These are phyloP conservation scores for Ascoidea asiatica DNA, from an alignment of 805 yeast species.

Conservation along the genomic window DNA sequence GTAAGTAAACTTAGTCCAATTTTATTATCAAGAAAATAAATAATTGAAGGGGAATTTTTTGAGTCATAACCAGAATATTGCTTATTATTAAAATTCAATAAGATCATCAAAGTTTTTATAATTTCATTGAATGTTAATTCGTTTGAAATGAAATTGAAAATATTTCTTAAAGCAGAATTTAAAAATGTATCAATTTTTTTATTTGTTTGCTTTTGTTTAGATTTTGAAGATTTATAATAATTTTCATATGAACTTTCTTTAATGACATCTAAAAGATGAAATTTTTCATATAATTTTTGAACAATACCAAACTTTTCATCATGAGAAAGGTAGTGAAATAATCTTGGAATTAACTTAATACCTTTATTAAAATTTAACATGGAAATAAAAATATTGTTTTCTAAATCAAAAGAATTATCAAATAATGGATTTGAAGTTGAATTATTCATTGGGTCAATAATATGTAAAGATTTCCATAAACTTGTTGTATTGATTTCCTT, in stretches of 20 bases:
- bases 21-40: conserved; percentile 53
- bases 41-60: conserved; percentile 11
- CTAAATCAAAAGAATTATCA: conserved; percentile 28
- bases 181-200: conserved; percentile 69
- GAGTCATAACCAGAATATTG: conserved; percentile 22
- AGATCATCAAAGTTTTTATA: conserved; percentile 55
- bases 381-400: conserved; percentile 71
- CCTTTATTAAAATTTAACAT: conserved; percentile 78
- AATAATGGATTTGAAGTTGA: conserved; percentile 6
- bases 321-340: conserved; percentile 66
- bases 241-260: conserved; percentile 68
- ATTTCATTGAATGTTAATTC: conserved; percentile 74
- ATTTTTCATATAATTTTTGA: conserved; percentile 65
- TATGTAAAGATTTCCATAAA: conserved; percentile 70
- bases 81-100: conserved; percentile 59
- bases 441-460: conserved; percentile 43
- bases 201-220: conserved; percentile 21
- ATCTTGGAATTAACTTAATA: conserved; percentile 76
- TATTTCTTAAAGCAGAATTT: conserved; percentile 65
- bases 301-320: conserved; percentile 68
- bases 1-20: conserved; percentile 81
- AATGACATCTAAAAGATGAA: conserved; percentile 68
- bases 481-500: conserved; percentile 29
- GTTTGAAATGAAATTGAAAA: conserved; percentile 65
- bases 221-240: conserved; percentile 39